Evolutionary conservation across 257 asterid species (phyloP), one percentile per base, ranked within the genome.

Genomic region (Asclepias syriaca): DNA sequence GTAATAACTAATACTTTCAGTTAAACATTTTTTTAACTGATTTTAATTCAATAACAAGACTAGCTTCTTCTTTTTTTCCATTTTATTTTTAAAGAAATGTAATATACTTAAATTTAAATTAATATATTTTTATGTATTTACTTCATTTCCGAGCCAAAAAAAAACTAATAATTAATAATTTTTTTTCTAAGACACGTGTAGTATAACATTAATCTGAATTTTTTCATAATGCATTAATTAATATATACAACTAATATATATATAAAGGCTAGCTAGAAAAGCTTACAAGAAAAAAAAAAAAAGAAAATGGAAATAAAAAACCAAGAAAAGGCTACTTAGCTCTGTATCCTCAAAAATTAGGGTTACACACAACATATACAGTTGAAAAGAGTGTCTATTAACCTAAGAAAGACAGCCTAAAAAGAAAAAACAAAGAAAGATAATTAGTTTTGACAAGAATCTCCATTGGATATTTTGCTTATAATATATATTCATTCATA

Each of bases 341-440:
- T 27, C 64, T 69, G 11, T 43, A 43, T 43, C 48, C 64, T 77
- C 34, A 77, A 70, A 71, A 65, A 64, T 70, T 84, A 79, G 87
- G 86, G 84, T 79, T 75, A 48, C 21, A 12, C 5, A 18, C 39
- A 34, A 34, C 39, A 49, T 5, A 15, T 8, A 50, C 13, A 48
- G 5, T 51, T 13, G 19, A 50, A 65, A 70, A 70, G 14, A 55
- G 54, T 55, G 74, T 14, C 65, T 24, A 37, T 53, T 74, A 16
- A 22, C 72, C 66, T 65, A 54, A 2, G 32, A 50, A 40, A 66
- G 48, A 69, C 49, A 71, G 61, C 46, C 10, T 40, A 6, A 40
- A 43, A 43, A 0, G 8, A 6, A 43, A 43, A 43, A 8, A 40
- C 8, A 40, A 40, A 40, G 60, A 75, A 55, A 57, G 53, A 34